Percentiles rank a stretch among this genome's conserved stretches.
phyloP scores from a whole-genome alignment of 371 early-diverging fungal species.

The Circinella umbellata region DNA sequence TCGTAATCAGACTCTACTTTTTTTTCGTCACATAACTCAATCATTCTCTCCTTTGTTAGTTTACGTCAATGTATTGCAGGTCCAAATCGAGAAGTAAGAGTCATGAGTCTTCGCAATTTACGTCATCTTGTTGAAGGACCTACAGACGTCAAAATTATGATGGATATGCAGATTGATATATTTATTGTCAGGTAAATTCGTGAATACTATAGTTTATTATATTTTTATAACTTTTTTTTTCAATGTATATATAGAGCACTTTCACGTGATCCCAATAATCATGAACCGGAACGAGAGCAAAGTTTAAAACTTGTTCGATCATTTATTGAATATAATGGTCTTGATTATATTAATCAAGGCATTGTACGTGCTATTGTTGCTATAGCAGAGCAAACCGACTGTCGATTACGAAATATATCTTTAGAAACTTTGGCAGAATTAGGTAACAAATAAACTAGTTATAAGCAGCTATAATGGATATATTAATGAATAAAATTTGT shows the following conservation, averaged over 20 bases:
- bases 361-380: constrained; percentile 79
- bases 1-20: too few species aligned
- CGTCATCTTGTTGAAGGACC: constrained; percentile 57
- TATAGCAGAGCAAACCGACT: constrained; percentile 81
- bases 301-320: constrained; percentile 72
- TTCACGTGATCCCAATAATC: constrained; percentile 61
- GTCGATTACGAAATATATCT: constrained; percentile 72
- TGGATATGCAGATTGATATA: constrained; percentile 63
- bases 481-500: too few species aligned
- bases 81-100: constrained; percentile 54
- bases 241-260: constrained; percentile 49
- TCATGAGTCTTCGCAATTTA: constrained; percentile 59
- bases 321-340: constrained; percentile 72
- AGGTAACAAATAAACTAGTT: constrained; percentile 42
- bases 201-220: too few species aligned
- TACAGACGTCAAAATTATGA: constrained; percentile 47
- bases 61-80: constrained; percentile 60
- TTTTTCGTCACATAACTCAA: not conserved
- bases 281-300: constrained; percentile 79
- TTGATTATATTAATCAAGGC: constrained; percentile 60
- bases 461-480: too few species aligned
- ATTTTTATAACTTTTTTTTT: too few species aligned
- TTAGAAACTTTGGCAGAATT: constrained; percentile 83
- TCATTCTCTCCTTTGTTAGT: constrained; percentile 23
- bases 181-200: constrained; percentile 63